Conservation (phyloP, 1,139 yeast species). For the Nakaseomyces kungkrabaensis region DNA sequence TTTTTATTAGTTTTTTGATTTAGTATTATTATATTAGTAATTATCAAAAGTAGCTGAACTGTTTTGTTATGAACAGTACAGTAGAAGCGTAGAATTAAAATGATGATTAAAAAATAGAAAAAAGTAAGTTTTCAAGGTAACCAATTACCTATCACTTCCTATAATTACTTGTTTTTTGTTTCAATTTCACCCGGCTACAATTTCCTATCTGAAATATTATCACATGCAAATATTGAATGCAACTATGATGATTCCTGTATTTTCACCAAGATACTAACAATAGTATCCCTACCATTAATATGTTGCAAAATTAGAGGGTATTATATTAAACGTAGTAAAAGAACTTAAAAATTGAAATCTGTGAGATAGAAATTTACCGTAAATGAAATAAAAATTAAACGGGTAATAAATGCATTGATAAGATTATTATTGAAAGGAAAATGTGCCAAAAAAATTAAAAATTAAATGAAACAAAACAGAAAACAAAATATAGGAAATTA, state of each 20-base stretch:
- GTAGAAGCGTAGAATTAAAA: background rate
- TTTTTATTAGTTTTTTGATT: background rate
- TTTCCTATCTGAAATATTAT: too few species aligned
- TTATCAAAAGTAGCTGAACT: background rate
- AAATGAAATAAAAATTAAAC: background rate
- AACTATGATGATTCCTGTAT: too few species aligned
- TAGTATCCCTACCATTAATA: too few species aligned
- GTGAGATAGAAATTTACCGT: background rate
- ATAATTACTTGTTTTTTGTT: too few species aligned
- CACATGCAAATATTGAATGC: too few species aligned
- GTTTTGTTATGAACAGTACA: background rate
- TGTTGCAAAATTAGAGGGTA: too few species aligned
- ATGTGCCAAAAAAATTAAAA: background rate
- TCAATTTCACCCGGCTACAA: too few species aligned
- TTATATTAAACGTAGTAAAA: background rate
- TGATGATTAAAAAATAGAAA: background rate
- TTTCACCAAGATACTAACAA: too few species aligned
- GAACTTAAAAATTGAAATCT: background rate
- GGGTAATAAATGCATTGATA: background rate
- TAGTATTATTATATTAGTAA: constrained; percentile 1
- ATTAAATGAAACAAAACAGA: background rate
- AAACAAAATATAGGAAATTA: background rate
- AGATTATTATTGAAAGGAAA: background rate
- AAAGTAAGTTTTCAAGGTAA: background rate
- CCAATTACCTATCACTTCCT: too few species aligned